Percentiles rank a stretch among this genome's conserved stretches.
phyloP scores from a whole-genome alignment of 257 asterid genomes.

The Capsicum pubescens region DNA sequence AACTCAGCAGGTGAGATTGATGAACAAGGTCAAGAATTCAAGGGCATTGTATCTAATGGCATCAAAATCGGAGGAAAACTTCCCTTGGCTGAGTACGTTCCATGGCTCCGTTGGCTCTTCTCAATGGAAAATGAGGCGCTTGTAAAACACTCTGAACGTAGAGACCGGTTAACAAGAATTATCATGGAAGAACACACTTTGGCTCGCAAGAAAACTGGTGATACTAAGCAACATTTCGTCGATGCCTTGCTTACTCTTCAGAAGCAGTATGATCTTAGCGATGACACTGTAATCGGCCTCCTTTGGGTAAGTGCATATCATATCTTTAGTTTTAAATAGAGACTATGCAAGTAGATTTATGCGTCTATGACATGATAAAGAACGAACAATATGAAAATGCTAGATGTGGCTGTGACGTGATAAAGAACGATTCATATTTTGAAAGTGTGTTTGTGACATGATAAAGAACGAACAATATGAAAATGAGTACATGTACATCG shows the following conservation, averaged over 20 bases:
- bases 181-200: constrained; percentile 87
- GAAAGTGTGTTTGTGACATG: background rate
- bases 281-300: constrained; percentile 77
- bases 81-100: constrained; percentile 65
- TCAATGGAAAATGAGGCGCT: constrained; percentile 54
- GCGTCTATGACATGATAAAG: background rate
- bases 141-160: constrained; percentile 52
- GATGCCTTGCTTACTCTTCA: constrained; percentile 83
- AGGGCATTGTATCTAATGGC: constrained; percentile 61
- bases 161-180: constrained; percentile 56
- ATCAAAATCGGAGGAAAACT: constrained; percentile 62
- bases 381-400: background rate
- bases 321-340: background rate
- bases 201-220: constrained; percentile 66
- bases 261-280: constrained; percentile 70
- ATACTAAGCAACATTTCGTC: constrained; percentile 79
- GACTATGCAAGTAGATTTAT: background rate
- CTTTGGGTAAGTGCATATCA: constrained; percentile 65
- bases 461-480: background rate
- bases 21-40: constrained; percentile 77
- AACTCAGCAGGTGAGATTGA: constrained; percentile 60
- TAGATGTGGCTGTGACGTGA: background rate
- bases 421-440: background rate
- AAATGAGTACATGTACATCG: background rate
- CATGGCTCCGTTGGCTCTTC: constrained; percentile 68